Evolutionary conservation across 768 basidiomycete genomes (phyloP), one percentile per base, ranked within the genome.

Genomic region (Russula emetica): DNA sequence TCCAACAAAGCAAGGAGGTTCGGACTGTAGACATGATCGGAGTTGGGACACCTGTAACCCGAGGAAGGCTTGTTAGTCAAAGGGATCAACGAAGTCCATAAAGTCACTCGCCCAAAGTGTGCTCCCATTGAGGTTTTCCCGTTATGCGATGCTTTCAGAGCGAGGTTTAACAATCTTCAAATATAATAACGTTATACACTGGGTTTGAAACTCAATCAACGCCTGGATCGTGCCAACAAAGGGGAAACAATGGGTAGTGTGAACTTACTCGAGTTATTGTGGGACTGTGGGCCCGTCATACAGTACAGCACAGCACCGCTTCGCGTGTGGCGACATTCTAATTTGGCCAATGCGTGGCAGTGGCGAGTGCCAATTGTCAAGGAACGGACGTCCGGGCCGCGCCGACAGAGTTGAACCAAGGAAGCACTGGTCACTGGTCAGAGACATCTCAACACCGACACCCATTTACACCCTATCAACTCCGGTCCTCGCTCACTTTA

Each of bases 161-260:
- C 10, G 53, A 22, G 9, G 4, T 3, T 44, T 40, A 34, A 13
- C 11, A 20, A 30, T 22, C n/a, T 47, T 16, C 44, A 47, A 47
- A 61, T n/a, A n/a, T n/a, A n/a, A n/a, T n/a, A n/a, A 47, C 1
- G 38, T 24, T n/a, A 26, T 26, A 22, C 38, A 36, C 56, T 52
- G 50, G 50, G 56, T 52, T 63, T 45, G 22, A 63, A 63, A 44
- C n/a, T 45, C 44, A 58, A 38, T n/a, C 14, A 36, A 57, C 11
- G 57, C 20, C 9, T 36, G 57, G 30, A 60, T n/a, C 2, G 14
- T n/a, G n/a, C 10, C 26, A 30, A 30, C 13, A 45, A 63, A 44
- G 32, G 57, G 44, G 42, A 53, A 4, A 63, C 57, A 59, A 63
- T 30, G 42, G 4, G n/a, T 22, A 1, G 38, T 3, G 7, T 20